Conservation (phyloP, 2,329 filamentous ascomycete genomes). For the Aspergillus versicolor region DNA sequence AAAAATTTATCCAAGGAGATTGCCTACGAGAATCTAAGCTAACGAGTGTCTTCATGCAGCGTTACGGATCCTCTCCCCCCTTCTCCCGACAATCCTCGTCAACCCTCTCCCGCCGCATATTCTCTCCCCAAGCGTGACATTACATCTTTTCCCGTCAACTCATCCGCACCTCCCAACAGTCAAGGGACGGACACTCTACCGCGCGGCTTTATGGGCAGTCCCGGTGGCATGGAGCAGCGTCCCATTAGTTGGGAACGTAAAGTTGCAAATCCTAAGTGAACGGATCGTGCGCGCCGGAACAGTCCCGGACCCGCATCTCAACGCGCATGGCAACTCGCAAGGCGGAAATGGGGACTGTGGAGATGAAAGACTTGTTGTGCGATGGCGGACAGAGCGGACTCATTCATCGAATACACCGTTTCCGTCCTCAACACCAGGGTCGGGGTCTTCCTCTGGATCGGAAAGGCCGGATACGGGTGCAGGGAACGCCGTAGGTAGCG, state of each 20-base stretch:
- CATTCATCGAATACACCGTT: not conserved
- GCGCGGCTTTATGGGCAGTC: constrained; percentile 91
- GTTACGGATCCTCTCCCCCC: constrained; percentile 60
- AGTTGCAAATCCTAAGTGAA: constrained; percentile 82
- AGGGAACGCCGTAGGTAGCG: constrained; percentile 9
- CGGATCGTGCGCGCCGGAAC: constrained; percentile 69
- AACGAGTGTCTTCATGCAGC: constrained; percentile 40
- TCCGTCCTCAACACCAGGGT: not conserved
- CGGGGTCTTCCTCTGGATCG: not conserved
- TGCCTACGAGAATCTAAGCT: not conserved
- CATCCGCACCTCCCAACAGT: constrained; percentile 77
- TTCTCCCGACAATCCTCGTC: constrained; percentile 60
- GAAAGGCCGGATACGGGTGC: constrained; percentile 13
- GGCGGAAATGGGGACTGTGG: constrained; percentile 25
- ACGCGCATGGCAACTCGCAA: constrained; percentile 29
- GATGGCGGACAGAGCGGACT: constrained; percentile 69
- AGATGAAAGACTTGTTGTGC: constrained; percentile 81
- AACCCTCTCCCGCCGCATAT: constrained; percentile 62
- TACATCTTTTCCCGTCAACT: constrained; percentile 64
- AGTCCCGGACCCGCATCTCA: constrained; percentile 29
- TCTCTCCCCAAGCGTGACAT: constrained; percentile 60
- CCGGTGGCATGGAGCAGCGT: constrained; percentile 94
- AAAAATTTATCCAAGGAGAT: not conserved
- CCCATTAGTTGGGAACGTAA: constrained; percentile 86
- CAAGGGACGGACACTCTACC: constrained; percentile 84